phyloP scores from a whole-genome alignment of 768 basidiomycete genomes.

The Mrakia hoshinonis region DNA sequence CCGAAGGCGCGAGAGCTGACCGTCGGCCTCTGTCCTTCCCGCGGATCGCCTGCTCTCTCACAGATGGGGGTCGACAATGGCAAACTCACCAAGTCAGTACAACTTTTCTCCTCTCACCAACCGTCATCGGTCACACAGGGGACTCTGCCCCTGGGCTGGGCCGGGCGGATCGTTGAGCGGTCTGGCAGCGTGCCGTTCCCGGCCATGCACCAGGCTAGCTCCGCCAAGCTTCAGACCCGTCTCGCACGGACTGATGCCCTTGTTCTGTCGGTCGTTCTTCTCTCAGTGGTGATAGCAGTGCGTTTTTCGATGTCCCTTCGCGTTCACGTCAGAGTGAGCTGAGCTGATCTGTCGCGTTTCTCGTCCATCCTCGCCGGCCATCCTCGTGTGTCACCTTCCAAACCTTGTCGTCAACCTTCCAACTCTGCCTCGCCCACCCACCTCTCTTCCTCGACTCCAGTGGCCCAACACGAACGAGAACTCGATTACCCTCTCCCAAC shows the following conservation, averaged over 20 bases:
- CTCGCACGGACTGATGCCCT: not conserved
- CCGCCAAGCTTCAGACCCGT: too few species aligned
- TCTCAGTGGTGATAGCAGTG: slow-evolving; percentile 14
- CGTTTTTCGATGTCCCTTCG: not conserved
- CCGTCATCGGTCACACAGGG: not conserved
- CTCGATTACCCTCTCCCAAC: slow-evolving; percentile 9
- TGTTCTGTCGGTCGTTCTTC: not conserved
- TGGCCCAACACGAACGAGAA: slow-evolving; percentile 2
- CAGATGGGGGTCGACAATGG: slow-evolving; percentile 23
- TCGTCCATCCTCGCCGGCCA: not conserved
- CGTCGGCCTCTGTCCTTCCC: not conserved
- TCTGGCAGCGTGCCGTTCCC: too few species aligned
- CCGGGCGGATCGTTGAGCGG: not conserved
- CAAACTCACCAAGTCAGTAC: slow-evolving; percentile 14
- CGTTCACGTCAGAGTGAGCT: not conserved
- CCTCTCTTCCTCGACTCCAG: not conserved
- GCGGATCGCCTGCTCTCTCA: too few species aligned
- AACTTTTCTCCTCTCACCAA: not conserved
- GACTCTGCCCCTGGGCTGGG: not conserved
- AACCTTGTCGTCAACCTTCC: not conserved
- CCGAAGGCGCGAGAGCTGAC: not conserved
- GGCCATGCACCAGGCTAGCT: too few species aligned
- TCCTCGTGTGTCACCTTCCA: not conserved
- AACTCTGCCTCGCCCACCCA: not conserved
- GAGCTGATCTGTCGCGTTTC: not conserved